These are phyloP conservation scores for Verbascum thapsus DNA, from an alignment of 257 asterid genomes.

Conservation along the genomic window DNA sequence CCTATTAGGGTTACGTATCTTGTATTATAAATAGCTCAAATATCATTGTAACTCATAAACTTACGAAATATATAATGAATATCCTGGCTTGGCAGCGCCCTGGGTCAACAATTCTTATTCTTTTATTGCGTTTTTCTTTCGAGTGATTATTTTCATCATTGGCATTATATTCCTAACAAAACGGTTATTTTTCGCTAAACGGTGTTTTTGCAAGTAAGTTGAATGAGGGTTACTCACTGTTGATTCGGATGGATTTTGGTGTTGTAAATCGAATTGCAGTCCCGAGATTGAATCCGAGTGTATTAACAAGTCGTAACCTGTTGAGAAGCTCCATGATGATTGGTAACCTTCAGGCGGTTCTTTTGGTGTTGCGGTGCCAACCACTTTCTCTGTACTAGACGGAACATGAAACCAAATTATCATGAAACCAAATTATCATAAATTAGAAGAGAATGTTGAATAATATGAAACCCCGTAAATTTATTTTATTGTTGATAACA, in stretches of 20 bases:
- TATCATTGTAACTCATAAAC: too few species aligned
- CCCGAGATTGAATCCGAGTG: conserved; percentile 54
- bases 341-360: conserved; percentile 73
- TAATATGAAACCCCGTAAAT: not conserved
- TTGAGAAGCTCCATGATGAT: conserved; percentile 80
- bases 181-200: not conserved
- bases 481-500: too few species aligned
- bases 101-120: too few species aligned
- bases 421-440: conserved; percentile 27
- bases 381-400: conserved; percentile 89
- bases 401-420: conserved; percentile 36
- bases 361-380: conserved; percentile 85
- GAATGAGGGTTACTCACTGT: conserved; percentile 38
- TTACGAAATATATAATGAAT: too few species aligned
- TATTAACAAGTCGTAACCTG: conserved; percentile 57
- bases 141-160: not conserved
- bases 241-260: conserved; percentile 40
- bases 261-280: too few species aligned
- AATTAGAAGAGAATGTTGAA: conserved; percentile 24
- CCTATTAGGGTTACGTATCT: too few species aligned
- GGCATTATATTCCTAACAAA: too few species aligned
- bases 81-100: too few species aligned
- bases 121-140: too few species aligned
- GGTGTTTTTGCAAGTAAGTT: not conserved
- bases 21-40: too few species aligned